Evolutionary conservation across 805 yeast species (phyloP).

Genomic region (Candida cerambycidarum): DNA sequence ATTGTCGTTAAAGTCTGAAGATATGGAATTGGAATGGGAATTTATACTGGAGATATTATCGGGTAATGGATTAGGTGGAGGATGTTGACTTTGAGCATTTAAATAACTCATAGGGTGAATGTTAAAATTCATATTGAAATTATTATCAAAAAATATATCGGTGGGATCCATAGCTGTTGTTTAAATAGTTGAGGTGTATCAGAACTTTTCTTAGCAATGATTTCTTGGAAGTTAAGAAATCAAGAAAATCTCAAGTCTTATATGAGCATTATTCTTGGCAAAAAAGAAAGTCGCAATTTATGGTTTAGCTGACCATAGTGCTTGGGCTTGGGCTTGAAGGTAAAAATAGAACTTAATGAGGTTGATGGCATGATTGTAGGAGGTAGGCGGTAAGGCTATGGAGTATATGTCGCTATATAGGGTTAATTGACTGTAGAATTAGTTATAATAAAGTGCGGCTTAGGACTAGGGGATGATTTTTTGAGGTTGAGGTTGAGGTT

Average conservation of each 20-base stretch:
- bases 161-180: conserved; percentile 5
- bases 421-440: too few species aligned
- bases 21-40: conserved; percentile 9
- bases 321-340: background rate
- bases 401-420: too few species aligned
- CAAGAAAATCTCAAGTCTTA: background rate
- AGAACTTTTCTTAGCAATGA: background rate
- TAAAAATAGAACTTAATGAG: too few species aligned
- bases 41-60: conserved; percentile 1
- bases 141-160: conserved; percentile 5
- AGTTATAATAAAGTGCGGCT: too few species aligned
- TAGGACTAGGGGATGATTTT: background rate
- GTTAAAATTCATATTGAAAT: conserved; percentile 35
- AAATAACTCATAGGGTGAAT: conserved; percentile 46
- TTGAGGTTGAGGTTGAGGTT: background rate
- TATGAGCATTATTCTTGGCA: conserved; percentile 6
- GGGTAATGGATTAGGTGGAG: conserved; percentile 5
- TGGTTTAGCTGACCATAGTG: background rate
- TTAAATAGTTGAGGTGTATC: too few species aligned
- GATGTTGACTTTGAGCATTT: conserved; percentile 26
- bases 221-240: conserved; percentile 7
- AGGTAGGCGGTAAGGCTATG: too few species aligned
- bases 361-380: too few species aligned
- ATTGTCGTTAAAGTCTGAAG: conserved; percentile 11
- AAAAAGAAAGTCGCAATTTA: conserved; percentile 4